phyloP scores from a whole-genome alignment of 495 filamentous ascomycete genomes.

The Mytilinidion resinicola region DNA sequence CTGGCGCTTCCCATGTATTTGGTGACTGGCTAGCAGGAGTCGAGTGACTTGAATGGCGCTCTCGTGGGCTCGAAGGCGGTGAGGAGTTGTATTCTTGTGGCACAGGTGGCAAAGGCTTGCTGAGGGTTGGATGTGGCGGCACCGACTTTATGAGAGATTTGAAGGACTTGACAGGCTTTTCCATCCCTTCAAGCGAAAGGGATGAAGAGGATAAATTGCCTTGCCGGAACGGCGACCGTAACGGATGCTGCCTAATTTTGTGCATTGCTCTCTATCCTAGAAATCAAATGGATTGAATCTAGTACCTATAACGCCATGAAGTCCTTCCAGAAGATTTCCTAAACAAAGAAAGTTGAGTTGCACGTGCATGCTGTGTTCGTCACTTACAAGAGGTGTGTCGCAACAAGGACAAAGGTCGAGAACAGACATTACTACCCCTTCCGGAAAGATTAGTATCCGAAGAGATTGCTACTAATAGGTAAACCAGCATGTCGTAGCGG shows the following conservation, averaged over 20 bases:
- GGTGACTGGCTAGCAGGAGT: neutral
- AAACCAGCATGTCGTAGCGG: no score
- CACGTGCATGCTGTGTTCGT: neutral
- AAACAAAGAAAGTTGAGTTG: slow-evolving; percentile 3
- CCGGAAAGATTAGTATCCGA: neutral
- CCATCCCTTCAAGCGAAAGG: slow-evolving; percentile 28
- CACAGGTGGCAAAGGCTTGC: slow-evolving; percentile 23
- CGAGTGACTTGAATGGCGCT: neutral
- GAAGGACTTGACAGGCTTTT: slow-evolving; percentile 24
- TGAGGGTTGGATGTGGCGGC: slow-evolving; percentile 8
- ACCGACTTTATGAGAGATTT: slow-evolving; percentile 24
- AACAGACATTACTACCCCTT: neutral
- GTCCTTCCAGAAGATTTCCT: slow-evolving; percentile 13
- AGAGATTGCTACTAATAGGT: no score
- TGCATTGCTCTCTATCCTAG: slow-evolving; percentile 13
- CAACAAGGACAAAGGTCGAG: neutral
- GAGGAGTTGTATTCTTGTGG: neutral
- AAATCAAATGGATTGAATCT: neutral
- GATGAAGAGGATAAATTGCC: slow-evolving; percentile 15
- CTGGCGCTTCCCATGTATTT: slow-evolving; percentile 16
- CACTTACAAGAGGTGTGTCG: neutral
- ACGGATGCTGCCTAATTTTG: slow-evolving; percentile 1
- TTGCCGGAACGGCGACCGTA: slow-evolving; percentile 17
- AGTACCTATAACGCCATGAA: slow-evolving; percentile 7
- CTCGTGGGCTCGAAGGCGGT: neutral